Percentiles rank a stretch among this genome's conserved stretches.
These are phyloP conservation scores for Cryphonectria naterciae DNA, from an alignment of 2,329 filamentous ascomycete species.

Conservation along the genomic window DNA sequence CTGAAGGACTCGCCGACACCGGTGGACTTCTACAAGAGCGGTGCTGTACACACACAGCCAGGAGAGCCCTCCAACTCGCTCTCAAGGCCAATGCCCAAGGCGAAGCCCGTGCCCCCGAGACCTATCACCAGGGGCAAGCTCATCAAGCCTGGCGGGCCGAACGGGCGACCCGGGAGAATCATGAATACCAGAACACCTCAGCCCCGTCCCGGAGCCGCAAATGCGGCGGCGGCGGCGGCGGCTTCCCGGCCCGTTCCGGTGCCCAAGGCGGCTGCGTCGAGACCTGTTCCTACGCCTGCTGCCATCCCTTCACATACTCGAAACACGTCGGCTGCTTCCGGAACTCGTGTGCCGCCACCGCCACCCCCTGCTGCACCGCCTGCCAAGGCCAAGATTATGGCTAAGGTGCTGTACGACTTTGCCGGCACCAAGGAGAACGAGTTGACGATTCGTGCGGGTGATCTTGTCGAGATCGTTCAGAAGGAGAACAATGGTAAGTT, in stretches of 20 bases:
- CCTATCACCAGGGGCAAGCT: conserved; percentile 94
- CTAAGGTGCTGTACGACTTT: conserved; percentile 93
- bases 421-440: conserved; percentile 83
- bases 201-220: conserved; percentile 45
- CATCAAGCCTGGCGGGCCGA: conserved; percentile 86
- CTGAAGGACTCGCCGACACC: conserved; percentile 80
- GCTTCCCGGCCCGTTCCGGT: conserved; percentile 31
- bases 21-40: conserved; percentile 92
- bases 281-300: conserved; percentile 37
- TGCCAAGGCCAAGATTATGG: conserved; percentile 72
- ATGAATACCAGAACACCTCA: conserved; percentile 43
- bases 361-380: conserved; percentile 70
- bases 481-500: conserved; percentile 91
- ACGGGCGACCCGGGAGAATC: conserved; percentile 76
- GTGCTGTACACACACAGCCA: conserved; percentile 81
- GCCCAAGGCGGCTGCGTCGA: conserved; percentile 35
- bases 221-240: conserved; percentile 24
- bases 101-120: conserved; percentile 82
- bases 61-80: conserved; percentile 83
- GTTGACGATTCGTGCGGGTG: conserved; percentile 76
- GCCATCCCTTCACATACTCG: conserved; percentile 56
- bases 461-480: conserved; percentile 86
- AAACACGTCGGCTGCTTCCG: conserved; percentile 57
- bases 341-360: conserved; percentile 62
- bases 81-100: conserved; percentile 84